phyloP scores from a whole-genome alignment of 176 grass and related monocot species.

The Oryza coarctata region DNA sequence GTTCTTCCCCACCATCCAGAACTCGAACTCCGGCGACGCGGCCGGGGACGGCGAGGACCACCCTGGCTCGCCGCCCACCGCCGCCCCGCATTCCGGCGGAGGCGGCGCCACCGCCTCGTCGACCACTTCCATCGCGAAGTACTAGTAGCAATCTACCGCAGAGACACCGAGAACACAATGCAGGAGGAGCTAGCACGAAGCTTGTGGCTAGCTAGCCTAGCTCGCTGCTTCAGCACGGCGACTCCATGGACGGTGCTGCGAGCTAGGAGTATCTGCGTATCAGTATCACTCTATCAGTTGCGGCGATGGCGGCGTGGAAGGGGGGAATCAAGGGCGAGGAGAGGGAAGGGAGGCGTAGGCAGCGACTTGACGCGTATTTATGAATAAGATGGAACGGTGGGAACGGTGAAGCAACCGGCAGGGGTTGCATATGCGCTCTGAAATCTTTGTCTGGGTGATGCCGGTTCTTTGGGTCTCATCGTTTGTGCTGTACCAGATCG shows the following conservation, averaged over 20 bases:
- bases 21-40: constrained; percentile 91
- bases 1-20: constrained; percentile 84
- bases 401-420: neutral
- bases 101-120: neutral
- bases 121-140: constrained; percentile 26
- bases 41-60: constrained; percentile 48
- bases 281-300: too few relatives aligned
- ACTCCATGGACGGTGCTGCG: neutral
- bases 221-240: too few relatives aligned
- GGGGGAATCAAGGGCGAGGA: neutral
- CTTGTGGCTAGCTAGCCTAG: neutral
- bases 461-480: too few relatives aligned
- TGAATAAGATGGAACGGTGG: neutral
- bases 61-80: constrained; percentile 4
- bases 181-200: neutral
- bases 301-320: too few relatives aligned
- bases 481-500: too few relatives aligned
- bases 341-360: constrained; percentile 17
- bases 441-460: constrained; percentile 43
- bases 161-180: neutral
- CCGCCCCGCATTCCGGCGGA: constrained; percentile 15
- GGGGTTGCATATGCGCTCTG: constrained; percentile 53
- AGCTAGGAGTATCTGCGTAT: too few relatives aligned
- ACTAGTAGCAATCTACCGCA: too few relatives aligned
- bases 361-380: constrained; percentile 46